Base-by-base conservation (phyloP, 768 basidiomycete genomes). In the Xerocomellus dryophilus region DNA sequence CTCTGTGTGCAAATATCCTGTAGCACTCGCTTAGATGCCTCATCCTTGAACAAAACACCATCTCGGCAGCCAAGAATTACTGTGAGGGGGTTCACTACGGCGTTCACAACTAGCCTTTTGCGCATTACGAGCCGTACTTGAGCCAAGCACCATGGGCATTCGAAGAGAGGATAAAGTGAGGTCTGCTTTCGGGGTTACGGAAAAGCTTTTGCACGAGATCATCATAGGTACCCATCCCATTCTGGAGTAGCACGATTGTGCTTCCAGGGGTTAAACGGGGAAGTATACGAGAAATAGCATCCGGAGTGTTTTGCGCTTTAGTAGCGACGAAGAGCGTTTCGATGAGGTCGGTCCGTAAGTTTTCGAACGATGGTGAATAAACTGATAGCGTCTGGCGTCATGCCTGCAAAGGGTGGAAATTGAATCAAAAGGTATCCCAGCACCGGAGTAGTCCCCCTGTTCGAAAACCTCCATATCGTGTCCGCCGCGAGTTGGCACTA, bases 211-310 rank as follows among this genome's bases (percentile, higher is more conserved):
- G 64, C 17, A 91, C 67, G 44, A 97, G 77, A 55, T 82, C 74
- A 51, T 98, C 95, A 69, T 93, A 90, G 9, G 95, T 74, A 11
- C 93, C 96, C 85, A 97, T 90, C 23, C 96, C 96, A 66, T 96
- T 96, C 65, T 96, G 91, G 49, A 98, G 71, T n/a, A 99, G 80
- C 3, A 96, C 90, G 59, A 98, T 84, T 34, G 94, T 96, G 41
- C 86, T 88, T 46, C 79, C 69, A 0, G 78, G 66, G 5, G 78
- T 75, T 18, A 98, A 71, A 17, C 93, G 81, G 12, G 81, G 82
- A 17, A 79, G 71, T 51, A 98, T 79, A 0, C 69, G 64, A 17
- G 71, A 68, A 34, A 99, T 60, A 5, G 87, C 83, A 3, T 68
- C 64, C 4, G 85, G 47, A 5, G 88, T 88, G 9, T 79, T 74